Conservation (phyloP, 2,329 filamentous ascomycete species). For the Pseudohalonectria lignicola region DNA sequence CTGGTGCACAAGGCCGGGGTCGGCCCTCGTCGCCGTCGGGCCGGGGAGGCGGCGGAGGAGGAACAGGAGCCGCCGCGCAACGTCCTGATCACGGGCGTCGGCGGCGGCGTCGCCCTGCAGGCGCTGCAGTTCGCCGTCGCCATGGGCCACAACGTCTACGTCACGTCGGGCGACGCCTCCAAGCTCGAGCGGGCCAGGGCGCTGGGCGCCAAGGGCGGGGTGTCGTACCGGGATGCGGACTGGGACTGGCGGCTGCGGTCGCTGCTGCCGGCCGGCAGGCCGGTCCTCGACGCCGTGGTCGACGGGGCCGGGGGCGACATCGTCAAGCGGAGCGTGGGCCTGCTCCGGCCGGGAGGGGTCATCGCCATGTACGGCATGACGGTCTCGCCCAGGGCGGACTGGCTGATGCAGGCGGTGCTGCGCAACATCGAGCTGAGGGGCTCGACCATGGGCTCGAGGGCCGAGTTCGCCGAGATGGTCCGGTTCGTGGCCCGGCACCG, state of each 20-base stretch:
- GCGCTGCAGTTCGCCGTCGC: conserved; percentile 70
- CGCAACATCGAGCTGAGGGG: conserved; percentile 82
- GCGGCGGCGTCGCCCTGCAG: conserved; percentile 81
- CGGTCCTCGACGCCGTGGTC: conserved; percentile 70
- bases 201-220: conserved; percentile 72
- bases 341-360: conserved; percentile 76
- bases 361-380: conserved; percentile 91
- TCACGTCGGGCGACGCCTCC: conserved; percentile 61
- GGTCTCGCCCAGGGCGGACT: conserved; percentile 71
- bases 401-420: conserved; percentile 71
- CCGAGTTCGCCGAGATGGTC: conserved; percentile 88
- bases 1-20: conserved; percentile 62
- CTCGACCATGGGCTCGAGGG: conserved; percentile 81
- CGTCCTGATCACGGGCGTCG: conserved; percentile 81
- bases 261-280: conserved; percentile 52
- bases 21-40: neutral
- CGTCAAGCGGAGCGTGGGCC: conserved; percentile 51
- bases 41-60: conserved; percentile 20
- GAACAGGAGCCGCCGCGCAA: conserved; percentile 50
- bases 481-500: conserved; percentile 50
- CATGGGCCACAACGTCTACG: conserved; percentile 66
- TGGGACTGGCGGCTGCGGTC: conserved; percentile 71
- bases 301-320: conserved; percentile 87
- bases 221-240: conserved; percentile 63
- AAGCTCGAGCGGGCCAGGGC: conserved; percentile 64